Base-by-base conservation (phyloP, 345 rosid genomes). In the Bruguiera sexangula region DNA sequence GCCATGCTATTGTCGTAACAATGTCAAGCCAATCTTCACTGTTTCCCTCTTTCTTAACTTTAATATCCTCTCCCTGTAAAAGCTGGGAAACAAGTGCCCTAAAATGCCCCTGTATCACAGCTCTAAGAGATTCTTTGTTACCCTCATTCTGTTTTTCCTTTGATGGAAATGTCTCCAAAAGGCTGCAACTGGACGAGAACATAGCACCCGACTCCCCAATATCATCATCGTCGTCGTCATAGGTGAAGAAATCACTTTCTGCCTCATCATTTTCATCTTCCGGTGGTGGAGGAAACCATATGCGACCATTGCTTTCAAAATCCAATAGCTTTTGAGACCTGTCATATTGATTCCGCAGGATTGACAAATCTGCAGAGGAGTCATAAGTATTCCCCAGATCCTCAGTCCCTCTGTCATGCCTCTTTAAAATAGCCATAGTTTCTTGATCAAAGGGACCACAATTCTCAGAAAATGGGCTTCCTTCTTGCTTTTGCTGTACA, bases 41-140 rank as follows among this genome's bases (percentile, higher is more conserved):
- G 71, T 73, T 63, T 19, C 78, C 88, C 72, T 86, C 96, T 50
- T 84, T 79, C 37, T 71, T 77, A 62, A 78, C 71, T 60, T 60
- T 60, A 65, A 92, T 85, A 71, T 84, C 91, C 75, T 92, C 97
- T 13, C 96, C 87, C 37, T 76, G 89, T 74, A 96, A 77, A 34
- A 96, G 87, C 84, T 90, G 96, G 4, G 91, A 87, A 4, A 96
- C 99, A 76, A 96, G 99, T 72, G 98, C 99, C 87, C 91, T 83
- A 82, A 96, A 96, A 71, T 96, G 97, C 62, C 85, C 95, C 59
- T 85, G 97, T 60, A 90, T 85, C 78, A 85, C 83, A 5, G 91
- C 87, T 76, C 79, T 79, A 36, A 89, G 82, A 72, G 97, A 95
- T 67, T 89, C 97, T 75, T 81, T 90, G 73, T 78, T 85, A 72